phyloP scores from a whole-genome alignment of 2,329 filamentous ascomycete species.

The Nigrospora sphaerica region DNA sequence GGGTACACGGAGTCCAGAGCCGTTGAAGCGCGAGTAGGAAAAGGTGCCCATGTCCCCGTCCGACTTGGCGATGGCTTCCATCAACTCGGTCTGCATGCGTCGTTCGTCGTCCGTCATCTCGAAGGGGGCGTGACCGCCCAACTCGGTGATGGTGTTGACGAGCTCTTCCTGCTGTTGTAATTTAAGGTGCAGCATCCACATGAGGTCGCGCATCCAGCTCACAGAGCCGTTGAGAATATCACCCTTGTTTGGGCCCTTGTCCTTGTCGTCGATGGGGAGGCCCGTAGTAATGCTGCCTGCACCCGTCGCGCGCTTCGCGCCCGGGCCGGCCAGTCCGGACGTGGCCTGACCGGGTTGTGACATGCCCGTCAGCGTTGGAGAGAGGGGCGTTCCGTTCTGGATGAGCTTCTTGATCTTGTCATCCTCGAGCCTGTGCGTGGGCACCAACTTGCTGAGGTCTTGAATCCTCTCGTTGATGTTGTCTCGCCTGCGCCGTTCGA shows the following conservation, averaged over 20 bases:
- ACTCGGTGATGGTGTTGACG: constrained; percentile 62
- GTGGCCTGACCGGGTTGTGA: constrained; percentile 68
- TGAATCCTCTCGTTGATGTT: constrained; percentile 99
- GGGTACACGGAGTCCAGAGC: constrained; percentile 82
- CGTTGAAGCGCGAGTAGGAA: constrained; percentile 75
- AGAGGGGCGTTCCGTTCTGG: constrained; percentile 83
- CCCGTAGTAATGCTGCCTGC: constrained; percentile 85
- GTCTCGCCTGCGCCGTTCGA: constrained; percentile 88
- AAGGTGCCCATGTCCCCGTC: constrained; percentile 67
- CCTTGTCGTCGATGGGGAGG: constrained; percentile 90
- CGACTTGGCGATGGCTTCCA: constrained; percentile 71
- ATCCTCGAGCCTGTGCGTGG: constrained; percentile 85
- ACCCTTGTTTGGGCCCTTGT: constrained; percentile 97
- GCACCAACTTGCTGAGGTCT: constrained; percentile 88
- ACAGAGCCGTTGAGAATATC: constrained; percentile 97
- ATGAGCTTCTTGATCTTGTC: constrained; percentile 96
- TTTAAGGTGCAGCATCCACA: constrained; percentile 93
- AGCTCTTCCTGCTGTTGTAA: constrained; percentile 85
- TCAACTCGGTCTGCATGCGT: constrained; percentile 89
- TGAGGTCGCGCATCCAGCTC: constrained; percentile 93
- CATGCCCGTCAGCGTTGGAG: constrained; percentile 70
- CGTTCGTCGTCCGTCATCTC: constrained; percentile 85
- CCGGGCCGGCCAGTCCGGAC: constrained; percentile 78
- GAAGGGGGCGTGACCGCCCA: constrained; percentile 72
- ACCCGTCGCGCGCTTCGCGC: constrained; percentile 70